Evolutionary conservation across 108 stramenopile species (phyloP), one percentile per base, ranked within the genome.

Genomic region (Cyclotella distinguenda): DNA sequence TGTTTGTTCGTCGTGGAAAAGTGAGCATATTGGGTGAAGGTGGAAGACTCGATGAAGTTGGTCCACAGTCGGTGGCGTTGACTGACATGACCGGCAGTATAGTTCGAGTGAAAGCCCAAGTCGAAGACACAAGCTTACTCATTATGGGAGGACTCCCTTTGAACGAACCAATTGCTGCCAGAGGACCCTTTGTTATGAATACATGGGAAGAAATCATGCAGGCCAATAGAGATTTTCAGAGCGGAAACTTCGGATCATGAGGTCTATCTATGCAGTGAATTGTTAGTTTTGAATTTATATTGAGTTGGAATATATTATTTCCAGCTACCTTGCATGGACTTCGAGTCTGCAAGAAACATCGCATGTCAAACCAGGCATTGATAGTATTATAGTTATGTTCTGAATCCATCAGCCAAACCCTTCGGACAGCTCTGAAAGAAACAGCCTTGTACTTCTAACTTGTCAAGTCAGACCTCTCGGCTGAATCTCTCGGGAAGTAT

Each of bases 141-240:
- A 60, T 93, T 47, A 77, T 93, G 83, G 87, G 85, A n/a, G 89
- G 92, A 8, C 72, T 85, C 56, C 86, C 87, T 1, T 38, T 90
- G 34, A 74, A 90, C 53, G 85, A 97, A 58, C 95, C 96, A 0
- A 93, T 97, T 57, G 91, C 89, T 3, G 86, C 85, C 10, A 85
- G 83, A 31, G 96, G 96, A 10, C 96, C 96, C 0, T 97, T 97
- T 75, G 96, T 97, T 21, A 97, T 97, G 96, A 93, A 91, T 66
- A 93, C 93, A 1, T 64, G 67, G 21, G 78, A 94, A 22, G 93
- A 95, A 65, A 85, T 97, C 22, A 39, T 60, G 15, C 65, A 95
- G 68, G 94, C 96, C 22, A 87, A 83, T 45, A 48, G 35, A 38
- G 96, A 97, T 73, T 97, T 80, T 76, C 75, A 78, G 33, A 70